Evolutionary conservation across 371 early-diverging fungal species (phyloP).

Genomic region (Mucor mucedo): DNA sequence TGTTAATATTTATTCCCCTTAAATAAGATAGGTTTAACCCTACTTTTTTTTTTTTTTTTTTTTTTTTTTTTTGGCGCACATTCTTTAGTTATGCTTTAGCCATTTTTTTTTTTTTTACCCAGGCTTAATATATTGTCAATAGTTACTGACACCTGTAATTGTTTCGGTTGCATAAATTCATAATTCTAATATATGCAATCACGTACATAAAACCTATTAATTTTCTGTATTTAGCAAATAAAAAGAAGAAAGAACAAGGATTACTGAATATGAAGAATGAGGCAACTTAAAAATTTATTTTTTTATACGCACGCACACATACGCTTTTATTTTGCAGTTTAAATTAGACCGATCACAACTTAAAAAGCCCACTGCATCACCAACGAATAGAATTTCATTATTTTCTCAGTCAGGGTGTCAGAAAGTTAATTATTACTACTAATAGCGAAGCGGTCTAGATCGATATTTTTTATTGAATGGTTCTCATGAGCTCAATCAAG

Average conservation of each 20-base stretch:
- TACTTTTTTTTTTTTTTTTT: background rate
- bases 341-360: conserved; percentile 11
- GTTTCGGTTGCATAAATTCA: conserved; percentile 1
- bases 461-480: background rate
- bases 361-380: conserved; percentile 15
- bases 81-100: background rate
- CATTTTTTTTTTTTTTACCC: background rate
- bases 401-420: background rate
- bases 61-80: background rate
- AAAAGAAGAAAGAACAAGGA: background rate
- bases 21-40: conserved; percentile 5
- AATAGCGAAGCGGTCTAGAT: background rate
- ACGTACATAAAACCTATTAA: background rate
- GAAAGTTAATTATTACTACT: background rate
- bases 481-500: conserved; percentile 63
- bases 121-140: background rate
- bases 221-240: background rate
- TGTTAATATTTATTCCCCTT: conserved; percentile 1
- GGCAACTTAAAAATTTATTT: background rate
- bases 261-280: conserved; percentile 1
- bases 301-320: background rate
- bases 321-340: conserved; percentile 10
- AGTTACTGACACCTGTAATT: background rate
- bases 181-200: background rate
- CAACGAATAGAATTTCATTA: conserved; percentile 3